phyloP scores from a whole-genome alignment of 305 asterid species.

The Rubia tinctorum region DNA sequence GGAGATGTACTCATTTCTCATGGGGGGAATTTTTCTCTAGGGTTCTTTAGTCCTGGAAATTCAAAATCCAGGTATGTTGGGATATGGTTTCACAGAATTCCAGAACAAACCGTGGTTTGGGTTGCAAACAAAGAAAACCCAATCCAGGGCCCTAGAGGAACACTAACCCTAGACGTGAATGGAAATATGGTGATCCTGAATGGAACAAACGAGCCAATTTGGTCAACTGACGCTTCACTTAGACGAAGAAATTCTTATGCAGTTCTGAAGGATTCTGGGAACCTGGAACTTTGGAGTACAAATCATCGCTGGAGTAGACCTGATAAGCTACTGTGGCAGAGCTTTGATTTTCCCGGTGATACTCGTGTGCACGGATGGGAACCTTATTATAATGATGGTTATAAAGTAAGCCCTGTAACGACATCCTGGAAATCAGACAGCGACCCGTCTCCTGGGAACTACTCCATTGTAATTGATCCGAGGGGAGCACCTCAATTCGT shows the following conservation, averaged over 20 bases:
- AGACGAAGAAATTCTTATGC: no score
- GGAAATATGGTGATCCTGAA: conserved; percentile 49
- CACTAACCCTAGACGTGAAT: conserved; percentile 24
- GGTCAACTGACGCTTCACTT: conserved; percentile 41
- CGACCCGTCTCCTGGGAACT: no score
- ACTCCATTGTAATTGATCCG: no score
- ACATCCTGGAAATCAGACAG: conserved; percentile 51
- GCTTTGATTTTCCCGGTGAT: no score
- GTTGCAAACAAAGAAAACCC: conserved; percentile 69
- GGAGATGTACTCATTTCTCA: conserved; percentile 51
- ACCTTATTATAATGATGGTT: neutral
- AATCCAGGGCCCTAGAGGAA: conserved; percentile 39
- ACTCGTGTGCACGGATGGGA: no score
- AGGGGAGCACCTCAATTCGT: no score
- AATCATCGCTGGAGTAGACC: no score
- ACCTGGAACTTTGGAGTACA: no score
- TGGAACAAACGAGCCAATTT: conserved; percentile 26
- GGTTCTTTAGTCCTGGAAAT: conserved; percentile 63
- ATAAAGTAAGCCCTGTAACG: conserved; percentile 33
- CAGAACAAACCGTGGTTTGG: conserved; percentile 51
- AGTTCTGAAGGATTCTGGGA: no score
- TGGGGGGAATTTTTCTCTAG: conserved; percentile 46
- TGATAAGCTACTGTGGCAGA: no score
- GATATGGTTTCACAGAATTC: conserved; percentile 49
- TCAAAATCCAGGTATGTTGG: conserved; percentile 57